phyloP scores from a whole-genome alignment of 352 stramenopile genomes.

The Pythium sukuiense region DNA sequence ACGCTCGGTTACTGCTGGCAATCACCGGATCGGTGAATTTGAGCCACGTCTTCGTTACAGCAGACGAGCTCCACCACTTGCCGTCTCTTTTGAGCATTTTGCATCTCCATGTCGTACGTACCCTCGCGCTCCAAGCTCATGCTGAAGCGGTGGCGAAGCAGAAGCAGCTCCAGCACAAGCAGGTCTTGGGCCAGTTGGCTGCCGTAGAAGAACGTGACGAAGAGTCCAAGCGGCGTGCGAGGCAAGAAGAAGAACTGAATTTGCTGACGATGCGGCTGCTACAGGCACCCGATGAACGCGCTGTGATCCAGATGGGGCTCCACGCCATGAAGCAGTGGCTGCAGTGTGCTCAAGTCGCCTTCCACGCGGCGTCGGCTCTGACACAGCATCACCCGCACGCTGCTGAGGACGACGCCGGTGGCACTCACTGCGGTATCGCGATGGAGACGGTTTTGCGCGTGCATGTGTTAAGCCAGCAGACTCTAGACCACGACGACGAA shows the following conservation, averaged over 20 bases:
- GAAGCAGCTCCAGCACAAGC: not conserved
- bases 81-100: slow-evolving; percentile 4
- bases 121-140: not conserved
- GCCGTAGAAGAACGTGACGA: not conserved
- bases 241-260: slow-evolving; percentile 14
- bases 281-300: not conserved
- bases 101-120: not conserved
- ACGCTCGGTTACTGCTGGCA: not conserved
- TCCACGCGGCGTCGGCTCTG: not conserved
- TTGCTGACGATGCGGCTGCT: slow-evolving; percentile 6
- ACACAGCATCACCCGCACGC: not conserved
- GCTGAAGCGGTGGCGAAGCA: not conserved
- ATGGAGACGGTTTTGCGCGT: slow-evolving; percentile 23
- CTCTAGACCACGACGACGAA: not conserved
- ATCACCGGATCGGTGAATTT: slow-evolving; percentile 1
- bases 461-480: no score
- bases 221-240: not conserved
- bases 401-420: not conserved
- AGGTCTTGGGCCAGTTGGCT: not conserved
- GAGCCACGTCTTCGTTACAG: slow-evolving; percentile 8
- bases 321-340: slow-evolving; percentile 15
- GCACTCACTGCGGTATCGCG: not conserved
- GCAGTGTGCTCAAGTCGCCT: slow-evolving; percentile 9
- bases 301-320: slow-evolving; percentile 13
- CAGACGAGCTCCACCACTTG: slow-evolving; percentile 15